These are phyloP conservation scores for Crepidotus variabilis DNA, from an alignment of 768 basidiomycete species.

Conservation along the genomic window DNA sequence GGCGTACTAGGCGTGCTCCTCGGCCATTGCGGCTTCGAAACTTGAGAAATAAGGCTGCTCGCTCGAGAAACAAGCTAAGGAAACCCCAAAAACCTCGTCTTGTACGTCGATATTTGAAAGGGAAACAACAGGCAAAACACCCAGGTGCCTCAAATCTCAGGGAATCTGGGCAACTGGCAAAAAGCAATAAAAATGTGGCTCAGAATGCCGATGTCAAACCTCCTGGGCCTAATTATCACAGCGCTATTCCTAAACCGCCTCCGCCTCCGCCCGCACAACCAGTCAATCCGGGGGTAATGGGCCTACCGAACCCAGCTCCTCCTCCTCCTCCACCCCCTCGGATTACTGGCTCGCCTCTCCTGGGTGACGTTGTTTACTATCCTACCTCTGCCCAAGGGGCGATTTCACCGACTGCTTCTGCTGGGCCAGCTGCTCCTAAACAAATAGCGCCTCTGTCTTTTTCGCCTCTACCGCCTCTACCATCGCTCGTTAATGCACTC, in stretches of 20 bases:
- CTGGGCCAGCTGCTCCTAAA: slow-evolving; percentile 7
- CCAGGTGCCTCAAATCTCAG: background rate
- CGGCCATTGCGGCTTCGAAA: slow-evolving; percentile 7
- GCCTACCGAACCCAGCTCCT: slow-evolving; percentile 43
- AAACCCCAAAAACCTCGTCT: slow-evolving; percentile 16
- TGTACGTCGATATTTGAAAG: slow-evolving; percentile 14
- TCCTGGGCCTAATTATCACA: slow-evolving; percentile 3
- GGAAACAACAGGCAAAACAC: slow-evolving; percentile 4
- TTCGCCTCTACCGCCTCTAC: slow-evolving; percentile 21
- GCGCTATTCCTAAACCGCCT: slow-evolving; percentile 13
- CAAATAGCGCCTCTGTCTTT: slow-evolving; percentile 9
- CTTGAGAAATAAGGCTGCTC: slow-evolving; percentile 4
- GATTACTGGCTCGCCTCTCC: slow-evolving; percentile 25
- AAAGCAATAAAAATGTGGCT: slow-evolving; percentile 8
- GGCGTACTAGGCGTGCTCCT: slow-evolving; percentile 13
- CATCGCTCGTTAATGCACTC: slow-evolving; percentile 14
- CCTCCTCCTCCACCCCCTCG: slow-evolving; percentile 15
- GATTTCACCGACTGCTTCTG: slow-evolving; percentile 8
- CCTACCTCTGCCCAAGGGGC: slow-evolving; percentile 11
- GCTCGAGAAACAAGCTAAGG: slow-evolving; percentile 7
- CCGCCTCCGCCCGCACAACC: background rate
- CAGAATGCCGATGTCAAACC: background rate
- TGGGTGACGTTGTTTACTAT: slow-evolving; percentile 21
- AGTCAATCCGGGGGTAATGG: slow-evolving; percentile 23
- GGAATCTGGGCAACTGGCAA: background rate